Evolutionary conservation across 2,329 filamentous ascomycete species (phyloP).

Genomic region (Pseudogymnoascus sp.): DNA sequence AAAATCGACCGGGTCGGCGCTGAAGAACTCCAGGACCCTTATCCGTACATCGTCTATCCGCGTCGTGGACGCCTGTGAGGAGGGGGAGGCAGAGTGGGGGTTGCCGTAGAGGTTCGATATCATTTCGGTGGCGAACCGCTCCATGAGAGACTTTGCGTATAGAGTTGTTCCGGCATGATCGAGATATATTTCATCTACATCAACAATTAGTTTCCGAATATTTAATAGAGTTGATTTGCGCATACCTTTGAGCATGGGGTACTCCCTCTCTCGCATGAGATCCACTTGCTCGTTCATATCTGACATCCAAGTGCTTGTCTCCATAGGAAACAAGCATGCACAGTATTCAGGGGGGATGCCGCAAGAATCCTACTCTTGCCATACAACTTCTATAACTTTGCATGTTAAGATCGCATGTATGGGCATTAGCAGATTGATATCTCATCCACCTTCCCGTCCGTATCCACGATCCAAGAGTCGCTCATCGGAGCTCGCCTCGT

Average conservation of each 20-base stretch:
- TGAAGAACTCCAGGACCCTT: slow-evolving; percentile 65
- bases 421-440: not conserved
- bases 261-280: slow-evolving; percentile 48
- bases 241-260: slow-evolving; percentile 60
- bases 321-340: not conserved
- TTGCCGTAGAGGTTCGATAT: slow-evolving; percentile 76
- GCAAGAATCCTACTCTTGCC: slow-evolving; percentile 6
- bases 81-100: slow-evolving; percentile 76
- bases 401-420: not conserved
- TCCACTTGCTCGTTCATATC: not conserved
- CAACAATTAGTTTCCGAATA: not conserved
- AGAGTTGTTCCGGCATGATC: slow-evolving; percentile 94
- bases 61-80: slow-evolving; percentile 67
- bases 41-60: slow-evolving; percentile 70
- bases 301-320: not conserved
- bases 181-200: slow-evolving; percentile 64
- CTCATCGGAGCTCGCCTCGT: slow-evolving; percentile 6
- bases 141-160: slow-evolving; percentile 71
- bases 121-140: slow-evolving; percentile 69
- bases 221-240: not conserved
- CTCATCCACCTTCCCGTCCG: not conserved
- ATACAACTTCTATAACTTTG: not conserved
- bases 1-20: slow-evolving; percentile 70
- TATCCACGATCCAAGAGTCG: not conserved
- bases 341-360: not conserved